Evolutionary conservation across 192 early-diverging fungal species (phyloP).

Genomic region (Coemansia furcata): DNA sequence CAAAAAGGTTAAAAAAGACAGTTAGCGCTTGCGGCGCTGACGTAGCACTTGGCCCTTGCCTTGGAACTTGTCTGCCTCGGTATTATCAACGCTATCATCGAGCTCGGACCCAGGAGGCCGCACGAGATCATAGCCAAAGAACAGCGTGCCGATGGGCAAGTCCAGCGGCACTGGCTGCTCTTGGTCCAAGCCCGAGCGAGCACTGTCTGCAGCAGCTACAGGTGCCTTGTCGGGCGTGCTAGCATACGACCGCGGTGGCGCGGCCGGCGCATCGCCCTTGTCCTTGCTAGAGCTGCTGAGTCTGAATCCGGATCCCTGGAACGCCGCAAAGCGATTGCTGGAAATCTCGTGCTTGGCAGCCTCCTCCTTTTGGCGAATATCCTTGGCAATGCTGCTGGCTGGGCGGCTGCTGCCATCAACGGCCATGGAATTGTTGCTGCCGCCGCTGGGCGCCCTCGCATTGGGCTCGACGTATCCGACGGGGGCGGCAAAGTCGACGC

Average conservation of each 20-base stretch:
- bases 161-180: conserved; percentile 66
- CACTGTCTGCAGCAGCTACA: background rate
- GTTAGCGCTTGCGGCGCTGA: conserved; percentile 44
- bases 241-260: conserved; percentile 29
- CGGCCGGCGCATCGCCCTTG: background rate
- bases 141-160: conserved; percentile 82
- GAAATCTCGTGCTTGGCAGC: conserved; percentile 25
- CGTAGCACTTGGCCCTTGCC: conserved; percentile 41
- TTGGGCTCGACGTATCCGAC: conserved; percentile 92
- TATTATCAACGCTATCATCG: background rate
- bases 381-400: conserved; percentile 43
- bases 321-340: conserved; percentile 11
- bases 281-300: conserved; percentile 8
- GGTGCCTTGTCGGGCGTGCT: conserved; percentile 1
- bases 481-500: conserved; percentile 96
- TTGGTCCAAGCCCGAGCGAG: background rate
- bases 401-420: conserved; percentile 17
- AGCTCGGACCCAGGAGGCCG: conserved; percentile 53
- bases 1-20: too few species aligned
- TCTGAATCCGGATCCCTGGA: conserved; percentile 12
- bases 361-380: conserved; percentile 28
- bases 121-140: conserved; percentile 84
- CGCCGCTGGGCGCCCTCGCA: conserved; percentile 7
- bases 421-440: conserved; percentile 10
- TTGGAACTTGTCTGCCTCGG: conserved; percentile 16